phyloP scores from a whole-genome alignment of 495 filamentous ascomycete genomes.

The Aspergillus bridgeri region DNA sequence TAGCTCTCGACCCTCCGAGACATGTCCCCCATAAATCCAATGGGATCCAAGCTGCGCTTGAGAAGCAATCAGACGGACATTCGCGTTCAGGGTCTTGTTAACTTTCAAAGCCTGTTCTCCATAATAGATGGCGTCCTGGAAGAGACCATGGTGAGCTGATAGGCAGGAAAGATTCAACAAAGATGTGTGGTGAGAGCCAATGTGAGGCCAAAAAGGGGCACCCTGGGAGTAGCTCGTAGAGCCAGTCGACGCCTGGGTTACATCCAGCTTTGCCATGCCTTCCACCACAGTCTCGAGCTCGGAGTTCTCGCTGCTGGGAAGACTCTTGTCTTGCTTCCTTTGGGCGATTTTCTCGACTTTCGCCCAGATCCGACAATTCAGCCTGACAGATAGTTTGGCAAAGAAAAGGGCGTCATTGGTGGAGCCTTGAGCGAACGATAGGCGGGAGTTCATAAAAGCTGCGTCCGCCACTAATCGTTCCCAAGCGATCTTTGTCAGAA shows the following conservation, averaged over 20 bases:
- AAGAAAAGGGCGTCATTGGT: slow-evolving; percentile 61
- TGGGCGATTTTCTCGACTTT: slow-evolving; percentile 54
- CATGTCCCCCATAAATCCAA: slow-evolving; percentile 59
- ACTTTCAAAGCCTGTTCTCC: slow-evolving; percentile 79
- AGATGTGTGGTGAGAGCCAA: slow-evolving; percentile 65
- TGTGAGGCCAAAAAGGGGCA: slow-evolving; percentile 76
- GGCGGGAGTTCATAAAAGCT: slow-evolving; percentile 56
- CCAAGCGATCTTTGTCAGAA: slow-evolving; percentile 39
- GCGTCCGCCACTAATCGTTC: slow-evolving; percentile 49
- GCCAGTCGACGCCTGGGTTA: slow-evolving; percentile 24
- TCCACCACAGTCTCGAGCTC: slow-evolving; percentile 43
- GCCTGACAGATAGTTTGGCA: slow-evolving; percentile 62
- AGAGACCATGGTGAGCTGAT: slow-evolving; percentile 79
- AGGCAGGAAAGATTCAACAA: slow-evolving; percentile 68
- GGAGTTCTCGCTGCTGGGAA: slow-evolving; percentile 21
- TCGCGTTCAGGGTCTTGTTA: slow-evolving; percentile 62
- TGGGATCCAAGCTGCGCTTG: slow-evolving; percentile 60
- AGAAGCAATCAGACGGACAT: slow-evolving; percentile 49
- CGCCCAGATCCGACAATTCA: slow-evolving; percentile 68
- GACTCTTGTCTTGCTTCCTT: slow-evolving; percentile 30
- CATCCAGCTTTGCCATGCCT: slow-evolving; percentile 41
- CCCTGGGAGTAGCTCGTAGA: slow-evolving; percentile 43
- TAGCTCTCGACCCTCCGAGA: slow-evolving; percentile 58
- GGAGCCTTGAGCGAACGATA: slow-evolving; percentile 61
- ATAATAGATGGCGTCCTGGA: slow-evolving; percentile 87